phyloP scores from a whole-genome alignment of 495 filamentous ascomycete genomes.

The Tuber microsphaerosporum region DNA sequence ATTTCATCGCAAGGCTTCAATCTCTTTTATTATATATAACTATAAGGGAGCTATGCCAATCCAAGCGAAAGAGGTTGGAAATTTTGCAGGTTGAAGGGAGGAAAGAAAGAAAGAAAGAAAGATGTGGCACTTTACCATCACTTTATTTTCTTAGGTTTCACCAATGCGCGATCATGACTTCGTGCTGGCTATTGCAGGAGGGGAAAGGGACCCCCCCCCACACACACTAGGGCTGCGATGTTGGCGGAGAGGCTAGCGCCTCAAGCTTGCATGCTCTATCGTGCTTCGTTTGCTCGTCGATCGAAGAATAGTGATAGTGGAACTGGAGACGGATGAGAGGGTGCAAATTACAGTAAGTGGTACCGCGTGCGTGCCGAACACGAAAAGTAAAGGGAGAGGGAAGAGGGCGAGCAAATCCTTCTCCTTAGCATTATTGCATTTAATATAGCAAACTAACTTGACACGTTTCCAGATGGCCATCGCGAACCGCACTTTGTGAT shows the following conservation, averaged over 20 bases:
- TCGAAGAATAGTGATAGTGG: background rate
- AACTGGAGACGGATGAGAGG: background rate
- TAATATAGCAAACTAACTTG: background rate
- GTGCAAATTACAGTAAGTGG: background rate
- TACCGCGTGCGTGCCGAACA: background rate
- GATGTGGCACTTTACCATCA: background rate
- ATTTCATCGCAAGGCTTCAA: background rate
- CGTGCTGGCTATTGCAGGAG: background rate
- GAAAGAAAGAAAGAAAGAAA: background rate
- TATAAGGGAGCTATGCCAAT: too few species aligned
- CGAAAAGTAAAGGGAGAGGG: background rate
- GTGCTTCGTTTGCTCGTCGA: background rate
- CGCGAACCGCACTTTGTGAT: background rate
- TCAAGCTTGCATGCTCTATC: background rate
- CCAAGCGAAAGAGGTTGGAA: background rate
- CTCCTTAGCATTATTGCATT: background rate
- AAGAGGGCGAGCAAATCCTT: background rate
- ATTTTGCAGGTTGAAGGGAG: background rate
- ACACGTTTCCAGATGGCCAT: background rate
- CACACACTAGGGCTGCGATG: background rate
- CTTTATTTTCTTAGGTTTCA: background rate
- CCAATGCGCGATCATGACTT: background rate
- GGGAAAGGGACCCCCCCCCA: background rate
- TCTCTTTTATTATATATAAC: too few species aligned
- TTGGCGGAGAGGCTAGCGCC: background rate